Conservation (phyloP, 768 basidiomycete species). For the Serpula lacrymans region DNA sequence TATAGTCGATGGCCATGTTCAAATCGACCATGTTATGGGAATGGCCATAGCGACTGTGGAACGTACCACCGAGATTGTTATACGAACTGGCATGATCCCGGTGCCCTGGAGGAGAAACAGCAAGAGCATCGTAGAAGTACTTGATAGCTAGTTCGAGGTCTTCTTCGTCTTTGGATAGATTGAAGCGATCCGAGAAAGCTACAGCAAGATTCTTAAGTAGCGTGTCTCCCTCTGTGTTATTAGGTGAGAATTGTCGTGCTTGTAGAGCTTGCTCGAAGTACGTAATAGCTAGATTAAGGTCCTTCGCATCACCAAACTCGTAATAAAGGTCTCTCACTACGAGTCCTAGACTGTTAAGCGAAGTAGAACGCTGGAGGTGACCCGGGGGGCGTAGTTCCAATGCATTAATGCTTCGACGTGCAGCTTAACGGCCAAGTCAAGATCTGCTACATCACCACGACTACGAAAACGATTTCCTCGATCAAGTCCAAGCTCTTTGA, state of each 20-base stretch:
- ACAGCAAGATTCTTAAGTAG: conserved; percentile 12
- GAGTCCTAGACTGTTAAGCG: conserved; percentile 13
- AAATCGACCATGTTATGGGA: conserved; percentile 11
- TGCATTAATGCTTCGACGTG: too few relatives aligned
- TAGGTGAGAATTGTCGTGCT: too few relatives aligned
- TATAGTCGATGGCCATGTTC: conserved; percentile 10
- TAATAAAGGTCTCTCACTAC: too few relatives aligned
- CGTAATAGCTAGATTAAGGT: too few relatives aligned
- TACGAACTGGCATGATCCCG: conserved; percentile 4
- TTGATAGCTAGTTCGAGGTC: conserved; percentile 12
- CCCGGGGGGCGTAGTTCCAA: conserved; percentile 19
- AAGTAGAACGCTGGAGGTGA: conserved; percentile 1
- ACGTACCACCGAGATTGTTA: conserved; percentile 4
- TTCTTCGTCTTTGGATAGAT: conserved; percentile 9
- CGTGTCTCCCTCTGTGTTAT: conserved; percentile 6
- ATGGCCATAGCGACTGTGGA: conserved; percentile 6
- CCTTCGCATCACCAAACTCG: too few relatives aligned
- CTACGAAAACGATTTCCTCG: neutral
- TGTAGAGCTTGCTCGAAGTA: too few relatives aligned
- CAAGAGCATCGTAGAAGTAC: conserved; percentile 9
- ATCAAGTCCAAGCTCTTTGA: neutral
- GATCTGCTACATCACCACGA: conserved; percentile 10
- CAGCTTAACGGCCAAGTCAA: conserved; percentile 19
- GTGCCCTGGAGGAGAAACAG: conserved; percentile 5
- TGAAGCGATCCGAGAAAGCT: conserved; percentile 14